Evolutionary conservation across 441 rosid species (phyloP).

Genomic region (Brassica balearica): DNA sequence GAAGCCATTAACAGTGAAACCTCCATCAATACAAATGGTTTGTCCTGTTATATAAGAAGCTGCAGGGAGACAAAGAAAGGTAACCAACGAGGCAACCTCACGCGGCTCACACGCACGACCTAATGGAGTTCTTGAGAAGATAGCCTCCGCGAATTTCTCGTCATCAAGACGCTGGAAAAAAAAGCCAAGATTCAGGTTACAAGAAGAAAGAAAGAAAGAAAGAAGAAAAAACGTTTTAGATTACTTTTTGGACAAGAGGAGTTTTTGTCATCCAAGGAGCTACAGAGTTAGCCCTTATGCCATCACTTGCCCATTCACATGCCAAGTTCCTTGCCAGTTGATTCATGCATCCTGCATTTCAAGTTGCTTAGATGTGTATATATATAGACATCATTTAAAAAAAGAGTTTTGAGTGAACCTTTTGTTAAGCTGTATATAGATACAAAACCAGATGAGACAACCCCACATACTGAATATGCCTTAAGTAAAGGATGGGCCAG

Average conservation of each 20-base stretch:
- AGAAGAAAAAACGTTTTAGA: background rate
- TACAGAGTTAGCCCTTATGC: conserved; percentile 2
- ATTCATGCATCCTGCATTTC: background rate
- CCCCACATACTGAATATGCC: conserved; percentile 23
- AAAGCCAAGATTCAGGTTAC: background rate
- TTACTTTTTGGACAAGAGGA: background rate
- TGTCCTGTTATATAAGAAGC: conserved; percentile 38
- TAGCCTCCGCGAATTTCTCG: conserved; percentile 3
- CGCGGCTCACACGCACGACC: conserved; percentile 44
- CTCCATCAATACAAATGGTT: conserved; percentile 51
- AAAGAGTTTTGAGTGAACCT: background rate
- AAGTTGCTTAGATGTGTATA: background rate
- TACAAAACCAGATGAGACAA: background rate
- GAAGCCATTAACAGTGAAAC: conserved; percentile 44
- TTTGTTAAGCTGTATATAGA: background rate
- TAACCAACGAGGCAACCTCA: conserved; percentile 46
- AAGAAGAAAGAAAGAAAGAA: too few species aligned
- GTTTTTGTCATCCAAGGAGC: conserved; percentile 1
- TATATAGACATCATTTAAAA: background rate
- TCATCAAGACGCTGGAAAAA: conserved; percentile 20
- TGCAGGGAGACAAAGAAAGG: conserved; percentile 48
- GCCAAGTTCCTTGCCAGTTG: background rate
- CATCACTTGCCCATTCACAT: conserved; percentile 8
- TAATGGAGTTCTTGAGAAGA: conserved; percentile 43
- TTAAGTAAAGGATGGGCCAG: conserved; percentile 54